Evolutionary conservation across 2,329 filamentous ascomycete species (phyloP).

Genomic region (Epichloe typhina): DNA sequence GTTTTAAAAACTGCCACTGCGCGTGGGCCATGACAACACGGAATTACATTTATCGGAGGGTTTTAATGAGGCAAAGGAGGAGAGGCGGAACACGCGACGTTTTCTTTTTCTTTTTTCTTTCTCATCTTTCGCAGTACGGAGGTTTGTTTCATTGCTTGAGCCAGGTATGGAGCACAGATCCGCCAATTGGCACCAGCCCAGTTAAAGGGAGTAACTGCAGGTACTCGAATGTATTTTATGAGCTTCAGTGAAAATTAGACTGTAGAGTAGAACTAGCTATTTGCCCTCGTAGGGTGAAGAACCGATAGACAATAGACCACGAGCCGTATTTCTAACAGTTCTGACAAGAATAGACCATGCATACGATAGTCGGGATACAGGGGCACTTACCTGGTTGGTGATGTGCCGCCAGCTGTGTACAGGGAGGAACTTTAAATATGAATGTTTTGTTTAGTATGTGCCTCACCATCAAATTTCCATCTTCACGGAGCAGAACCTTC

Average conservation of each 20-base stretch:
- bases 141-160: constrained; percentile 1
- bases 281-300: constrained; percentile 4
- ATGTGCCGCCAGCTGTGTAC: background rate
- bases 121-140: background rate
- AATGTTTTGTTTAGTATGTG: constrained; percentile 33
- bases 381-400: background rate
- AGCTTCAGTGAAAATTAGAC: constrained; percentile 6
- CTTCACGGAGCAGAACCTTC: constrained; percentile 47
- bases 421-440: too few species aligned
- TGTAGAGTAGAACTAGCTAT: constrained; percentile 8
- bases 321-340: constrained; percentile 3
- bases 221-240: constrained; percentile 4
- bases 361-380: too few species aligned
- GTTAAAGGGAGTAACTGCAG: background rate
- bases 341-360: background rate
- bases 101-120: background rate
- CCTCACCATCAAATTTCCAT: constrained; percentile 77
- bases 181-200: background rate
- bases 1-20: background rate
- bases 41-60: constrained; percentile 2
- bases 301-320: constrained; percentile 8
- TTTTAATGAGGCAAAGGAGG: background rate
- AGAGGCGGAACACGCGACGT: background rate
- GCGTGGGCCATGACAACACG: background rate
- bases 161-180: background rate